phyloP scores from a whole-genome alignment of 2,329 filamentous ascomycete species.

The Gnomoniopsis smithogilvyi region DNA sequence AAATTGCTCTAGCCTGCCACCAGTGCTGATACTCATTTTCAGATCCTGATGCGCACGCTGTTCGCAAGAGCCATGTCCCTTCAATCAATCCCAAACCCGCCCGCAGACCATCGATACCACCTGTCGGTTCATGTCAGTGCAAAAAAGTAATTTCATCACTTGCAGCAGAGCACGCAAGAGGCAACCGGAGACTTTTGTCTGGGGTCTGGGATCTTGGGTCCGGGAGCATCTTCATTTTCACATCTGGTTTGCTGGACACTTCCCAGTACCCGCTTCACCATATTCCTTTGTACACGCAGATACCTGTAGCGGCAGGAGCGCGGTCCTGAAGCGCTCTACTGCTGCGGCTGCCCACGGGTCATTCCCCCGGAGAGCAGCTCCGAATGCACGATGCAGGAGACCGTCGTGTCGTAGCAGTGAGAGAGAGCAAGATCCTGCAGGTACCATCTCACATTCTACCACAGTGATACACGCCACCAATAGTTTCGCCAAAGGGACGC shows the following conservation, averaged over 20 bases:
- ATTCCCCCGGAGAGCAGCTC: constrained; percentile 1
- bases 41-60: neutral
- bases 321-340: neutral
- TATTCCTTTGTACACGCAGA: neutral
- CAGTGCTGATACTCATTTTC: neutral
- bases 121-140: neutral
- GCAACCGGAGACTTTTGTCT: neutral
- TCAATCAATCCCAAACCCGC: neutral
- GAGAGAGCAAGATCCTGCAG: constrained; percentile 6
- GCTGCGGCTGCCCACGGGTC: constrained; percentile 2
- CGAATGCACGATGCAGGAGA: constrained; percentile 17
- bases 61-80: neutral
- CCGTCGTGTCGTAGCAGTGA: neutral
- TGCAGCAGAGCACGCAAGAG: neutral
- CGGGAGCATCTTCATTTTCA: neutral
- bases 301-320: neutral
- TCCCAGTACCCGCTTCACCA: neutral
- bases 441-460: neutral
- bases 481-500: neutral
- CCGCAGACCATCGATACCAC: neutral
- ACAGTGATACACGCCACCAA: too few species aligned
- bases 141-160: neutral
- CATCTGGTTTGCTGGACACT: neutral
- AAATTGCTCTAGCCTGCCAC: neutral
- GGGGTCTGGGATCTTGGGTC: neutral